phyloP scores from a whole-genome alignment of 768 basidiomycete genomes.

The Russula sp. region DNA sequence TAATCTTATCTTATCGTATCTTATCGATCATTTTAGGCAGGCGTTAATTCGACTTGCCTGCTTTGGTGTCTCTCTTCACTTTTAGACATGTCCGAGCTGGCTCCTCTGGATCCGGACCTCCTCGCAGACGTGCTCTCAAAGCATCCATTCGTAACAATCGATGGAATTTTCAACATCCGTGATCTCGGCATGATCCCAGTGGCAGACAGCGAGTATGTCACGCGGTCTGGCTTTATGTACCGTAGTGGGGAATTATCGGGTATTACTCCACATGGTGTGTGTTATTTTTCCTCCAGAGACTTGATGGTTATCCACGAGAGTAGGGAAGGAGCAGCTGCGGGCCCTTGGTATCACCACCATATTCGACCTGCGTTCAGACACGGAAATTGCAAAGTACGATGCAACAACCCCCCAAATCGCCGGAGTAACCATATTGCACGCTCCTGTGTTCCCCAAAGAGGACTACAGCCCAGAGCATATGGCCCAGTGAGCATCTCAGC shows the following conservation, averaged over 20 bases:
- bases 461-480: slow-evolving; percentile 84
- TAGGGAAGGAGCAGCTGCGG: slow-evolving; percentile 57
- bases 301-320: background rate
- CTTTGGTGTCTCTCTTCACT: background rate
- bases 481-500: slow-evolving; percentile 67
- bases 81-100: slow-evolving; percentile 40
- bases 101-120: slow-evolving; percentile 63
- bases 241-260: slow-evolving; percentile 72
- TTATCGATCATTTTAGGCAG: background rate
- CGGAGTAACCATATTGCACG: slow-evolving; percentile 56
- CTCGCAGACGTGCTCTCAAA: slow-evolving; percentile 62
- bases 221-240: slow-evolving; percentile 55
- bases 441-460: slow-evolving; percentile 63
- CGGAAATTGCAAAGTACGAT: slow-evolving; percentile 73
- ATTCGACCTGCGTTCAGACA: slow-evolving; percentile 78
- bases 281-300: slow-evolving; percentile 3
- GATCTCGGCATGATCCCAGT: slow-evolving; percentile 67
- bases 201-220: slow-evolving; percentile 45
- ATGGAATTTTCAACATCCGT: slow-evolving; percentile 74
- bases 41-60: background rate
- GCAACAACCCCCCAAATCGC: slow-evolving; percentile 61
- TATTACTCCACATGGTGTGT: slow-evolving; percentile 63
- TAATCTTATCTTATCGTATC: slow-evolving; percentile 18
- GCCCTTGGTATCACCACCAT: slow-evolving; percentile 63
- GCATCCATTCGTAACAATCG: slow-evolving; percentile 65